These are phyloP conservation scores for Fusarium ramigenum DNA, from an alignment of 2,329 filamentous ascomycete species.

Conservation along the genomic window DNA sequence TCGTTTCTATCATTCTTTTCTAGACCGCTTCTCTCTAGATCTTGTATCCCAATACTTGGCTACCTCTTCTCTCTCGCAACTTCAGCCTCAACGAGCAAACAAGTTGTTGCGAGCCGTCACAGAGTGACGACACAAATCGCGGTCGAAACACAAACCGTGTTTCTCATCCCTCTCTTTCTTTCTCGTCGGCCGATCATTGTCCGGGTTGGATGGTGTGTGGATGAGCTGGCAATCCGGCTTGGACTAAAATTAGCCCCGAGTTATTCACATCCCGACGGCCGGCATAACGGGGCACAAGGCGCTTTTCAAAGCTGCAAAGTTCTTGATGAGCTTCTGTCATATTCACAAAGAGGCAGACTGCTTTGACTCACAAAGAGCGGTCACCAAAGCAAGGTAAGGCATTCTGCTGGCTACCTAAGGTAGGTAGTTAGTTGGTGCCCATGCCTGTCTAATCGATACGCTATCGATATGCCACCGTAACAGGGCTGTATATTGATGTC, in stretches of 20 bases:
- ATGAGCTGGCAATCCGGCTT: slow-evolving; percentile 41
- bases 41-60: background rate
- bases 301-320: slow-evolving; percentile 12
- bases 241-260: slow-evolving; percentile 42
- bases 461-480: slow-evolving; percentile 18
- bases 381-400: slow-evolving; percentile 12
- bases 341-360: slow-evolving; percentile 21
- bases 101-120: slow-evolving; percentile 6
- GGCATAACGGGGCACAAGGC: slow-evolving; percentile 23
- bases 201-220: slow-evolving; percentile 39
- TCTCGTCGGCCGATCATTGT: slow-evolving; percentile 39
- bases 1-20: background rate
- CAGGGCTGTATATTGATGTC: slow-evolving; percentile 9
- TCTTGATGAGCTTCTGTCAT: slow-evolving; percentile 15
- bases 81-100: background rate
- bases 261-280: slow-evolving; percentile 24
- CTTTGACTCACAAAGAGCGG: slow-evolving; percentile 24
- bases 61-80: background rate
- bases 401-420: background rate
- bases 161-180: slow-evolving; percentile 34
- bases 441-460: slow-evolving; percentile 9
- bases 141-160: slow-evolving; percentile 26
- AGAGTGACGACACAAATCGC: slow-evolving; percentile 31
- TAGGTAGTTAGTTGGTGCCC: background rate
- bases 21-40: slow-evolving; percentile 14